phyloP scores from a whole-genome alignment of 2,329 filamentous ascomycete genomes.

The Chrysosporium keratinophilum region DNA sequence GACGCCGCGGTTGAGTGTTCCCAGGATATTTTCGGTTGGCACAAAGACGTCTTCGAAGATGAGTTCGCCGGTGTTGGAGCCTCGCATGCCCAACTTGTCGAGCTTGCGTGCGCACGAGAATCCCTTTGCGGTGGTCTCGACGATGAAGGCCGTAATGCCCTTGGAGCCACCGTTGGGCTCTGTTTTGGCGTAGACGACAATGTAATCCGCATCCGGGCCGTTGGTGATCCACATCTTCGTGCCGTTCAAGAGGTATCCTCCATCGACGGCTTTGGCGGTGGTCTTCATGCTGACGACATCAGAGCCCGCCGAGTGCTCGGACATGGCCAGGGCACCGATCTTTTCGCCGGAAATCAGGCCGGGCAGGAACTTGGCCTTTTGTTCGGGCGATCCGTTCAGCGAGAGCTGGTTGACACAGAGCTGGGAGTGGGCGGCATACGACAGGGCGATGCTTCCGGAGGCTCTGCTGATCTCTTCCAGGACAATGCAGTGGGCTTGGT shows the following conservation, averaged over 20 bases:
- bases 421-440: constrained; percentile 92
- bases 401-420: constrained; percentile 94
- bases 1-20: constrained; percentile 69
- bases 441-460: constrained; percentile 63
- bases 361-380: constrained; percentile 73
- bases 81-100: constrained; percentile 97
- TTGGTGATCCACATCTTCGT: constrained; percentile 99
- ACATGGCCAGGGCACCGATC: constrained; percentile 88
- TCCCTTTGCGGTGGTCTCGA: constrained; percentile 58
- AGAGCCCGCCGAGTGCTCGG: constrained; percentile 77
- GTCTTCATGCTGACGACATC: constrained; percentile 96
- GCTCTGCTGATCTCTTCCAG: constrained; percentile 91
- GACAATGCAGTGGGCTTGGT: constrained; percentile 90
- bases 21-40: constrained; percentile 69
- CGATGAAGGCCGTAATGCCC: constrained; percentile 90
- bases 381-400: constrained; percentile 68
- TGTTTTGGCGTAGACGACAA: constrained; percentile 97
- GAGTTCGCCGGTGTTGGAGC: constrained; percentile 90
- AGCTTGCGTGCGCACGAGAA: constrained; percentile 85
- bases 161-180: constrained; percentile 67
- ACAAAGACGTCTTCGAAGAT: constrained; percentile 88
- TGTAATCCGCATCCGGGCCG: constrained; percentile 80
- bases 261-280: constrained; percentile 66
- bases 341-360: constrained; percentile 68
- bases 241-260: constrained; percentile 75